Percentiles rank a stretch among this genome's conserved stretches.
Evolutionary conservation across 2,329 filamentous ascomycete genomes (phyloP).

Genomic region (Leptographium radiaticola): DNA sequence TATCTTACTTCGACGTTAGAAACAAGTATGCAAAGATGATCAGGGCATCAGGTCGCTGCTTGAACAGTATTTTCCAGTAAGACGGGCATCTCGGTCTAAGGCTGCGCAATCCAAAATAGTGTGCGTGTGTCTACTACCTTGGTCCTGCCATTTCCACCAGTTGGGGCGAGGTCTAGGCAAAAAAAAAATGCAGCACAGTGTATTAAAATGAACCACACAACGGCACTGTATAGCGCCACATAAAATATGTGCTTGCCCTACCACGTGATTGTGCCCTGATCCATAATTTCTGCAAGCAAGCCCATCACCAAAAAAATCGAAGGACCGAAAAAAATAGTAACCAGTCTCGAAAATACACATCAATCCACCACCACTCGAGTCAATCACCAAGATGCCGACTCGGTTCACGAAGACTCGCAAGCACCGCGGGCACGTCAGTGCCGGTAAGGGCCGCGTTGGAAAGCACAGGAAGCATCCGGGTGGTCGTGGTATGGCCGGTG

Average conservation of each 20-base stretch:
- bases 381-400: constrained; percentile 40
- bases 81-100: too few species aligned
- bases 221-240: too few species aligned
- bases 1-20: too few species aligned
- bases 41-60: too few species aligned
- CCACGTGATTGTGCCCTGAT: constrained; percentile 1
- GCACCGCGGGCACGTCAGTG: constrained; percentile 93
- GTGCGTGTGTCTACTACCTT: too few species aligned
- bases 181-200: background rate
- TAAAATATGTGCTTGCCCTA: constrained; percentile 1
- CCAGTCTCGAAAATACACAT: background rate
- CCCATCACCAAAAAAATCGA: background rate
- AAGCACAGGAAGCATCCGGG: constrained; percentile 92
- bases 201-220: background rate
- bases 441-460: constrained; percentile 95
- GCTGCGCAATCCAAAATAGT: too few species aligned
- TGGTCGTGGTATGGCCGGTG: constrained; percentile 87
- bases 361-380: constrained; percentile 3
- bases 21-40: too few species aligned
- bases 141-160: background rate
- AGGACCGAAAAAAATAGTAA: background rate
- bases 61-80: too few species aligned
- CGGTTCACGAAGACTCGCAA: constrained; percentile 65
- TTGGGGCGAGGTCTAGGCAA: too few species aligned
- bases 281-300: background rate